A percentile compares a stretch with the other conserved stretches of the same genome.
Evolutionary conservation across 2,329 filamentous ascomycete species (phyloP).

Genomic region (Verticillium nonalfalfae): DNA sequence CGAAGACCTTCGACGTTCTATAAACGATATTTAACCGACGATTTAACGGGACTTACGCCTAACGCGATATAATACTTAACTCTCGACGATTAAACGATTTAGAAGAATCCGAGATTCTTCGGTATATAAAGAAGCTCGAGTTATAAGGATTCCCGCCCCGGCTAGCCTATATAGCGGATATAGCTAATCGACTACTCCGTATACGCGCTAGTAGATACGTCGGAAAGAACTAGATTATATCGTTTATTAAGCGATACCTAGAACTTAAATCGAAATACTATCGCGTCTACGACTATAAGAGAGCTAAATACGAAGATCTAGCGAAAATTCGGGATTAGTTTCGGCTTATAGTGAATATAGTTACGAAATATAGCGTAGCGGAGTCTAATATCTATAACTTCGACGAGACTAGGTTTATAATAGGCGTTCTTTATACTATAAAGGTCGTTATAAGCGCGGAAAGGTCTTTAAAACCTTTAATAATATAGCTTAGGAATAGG

Average conservation of each 20-base stretch:
- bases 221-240: background rate
- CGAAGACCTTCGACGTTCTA: no score
- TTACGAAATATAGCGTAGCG: constrained; percentile 7
- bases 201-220: background rate
- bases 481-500: background rate
- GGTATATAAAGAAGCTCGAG: no score
- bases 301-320: constrained; percentile 9
- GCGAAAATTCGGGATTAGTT: constrained; percentile 5
- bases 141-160: no score
- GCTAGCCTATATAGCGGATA: no score
- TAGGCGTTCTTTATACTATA: constrained; percentile 7
- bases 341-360: constrained; percentile 6
- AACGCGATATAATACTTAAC: no score
- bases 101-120: no score
- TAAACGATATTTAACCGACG: no score
- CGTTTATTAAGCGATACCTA: background rate
- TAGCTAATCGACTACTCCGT: background rate
- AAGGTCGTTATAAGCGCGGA: constrained; percentile 4
- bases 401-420: constrained; percentile 13
- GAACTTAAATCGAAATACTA: constrained; percentile 4
- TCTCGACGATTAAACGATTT: no score
- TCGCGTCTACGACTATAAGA: constrained; percentile 11
- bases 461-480: background rate
- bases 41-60: no score
- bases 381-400: constrained; percentile 14